phyloP scores from a whole-genome alignment of 495 filamentous ascomycete species.

The Staphylotrichum tortipilum region DNA sequence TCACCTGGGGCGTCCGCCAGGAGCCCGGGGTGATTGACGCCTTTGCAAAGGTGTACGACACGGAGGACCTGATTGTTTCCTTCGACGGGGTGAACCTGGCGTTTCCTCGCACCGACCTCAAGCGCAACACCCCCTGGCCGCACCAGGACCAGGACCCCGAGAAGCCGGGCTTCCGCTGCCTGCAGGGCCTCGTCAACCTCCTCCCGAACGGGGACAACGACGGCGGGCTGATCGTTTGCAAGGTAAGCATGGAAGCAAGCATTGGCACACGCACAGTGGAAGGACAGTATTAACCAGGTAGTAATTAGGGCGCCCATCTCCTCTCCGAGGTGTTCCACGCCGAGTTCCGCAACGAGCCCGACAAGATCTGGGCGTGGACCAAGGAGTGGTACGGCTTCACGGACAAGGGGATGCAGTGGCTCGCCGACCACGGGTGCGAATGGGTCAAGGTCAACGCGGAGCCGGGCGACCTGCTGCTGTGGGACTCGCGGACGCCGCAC shows the following conservation, averaged over 20 bases:
- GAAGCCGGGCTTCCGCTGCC: constrained; percentile 33
- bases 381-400: constrained; percentile 35
- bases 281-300: not conserved
- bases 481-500: constrained; percentile 36
- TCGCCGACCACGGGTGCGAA: constrained; percentile 25
- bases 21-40: constrained; percentile 35
- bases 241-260: constrained; percentile 8
- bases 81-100: constrained; percentile 39
- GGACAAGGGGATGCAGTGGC: constrained; percentile 33
- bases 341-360: constrained; percentile 26
- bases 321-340: constrained; percentile 30
- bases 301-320: constrained; percentile 11
- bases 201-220: constrained; percentile 36
- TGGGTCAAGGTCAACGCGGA: constrained; percentile 36
- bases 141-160: constrained; percentile 40
- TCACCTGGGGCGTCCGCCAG: constrained; percentile 33
- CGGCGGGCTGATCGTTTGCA: constrained; percentile 35
- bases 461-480: constrained; percentile 36
- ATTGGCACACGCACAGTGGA: not conserved
- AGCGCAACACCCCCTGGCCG: constrained; percentile 37
- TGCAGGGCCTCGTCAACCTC: constrained; percentile 43
- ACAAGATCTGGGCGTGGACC: constrained; percentile 16
- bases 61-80: constrained; percentile 37
- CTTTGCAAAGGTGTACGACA: constrained; percentile 35
- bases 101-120: constrained; percentile 31